Base-by-base conservation (phyloP, 257 asterid species). In the Nicotiana paniculata region DNA sequence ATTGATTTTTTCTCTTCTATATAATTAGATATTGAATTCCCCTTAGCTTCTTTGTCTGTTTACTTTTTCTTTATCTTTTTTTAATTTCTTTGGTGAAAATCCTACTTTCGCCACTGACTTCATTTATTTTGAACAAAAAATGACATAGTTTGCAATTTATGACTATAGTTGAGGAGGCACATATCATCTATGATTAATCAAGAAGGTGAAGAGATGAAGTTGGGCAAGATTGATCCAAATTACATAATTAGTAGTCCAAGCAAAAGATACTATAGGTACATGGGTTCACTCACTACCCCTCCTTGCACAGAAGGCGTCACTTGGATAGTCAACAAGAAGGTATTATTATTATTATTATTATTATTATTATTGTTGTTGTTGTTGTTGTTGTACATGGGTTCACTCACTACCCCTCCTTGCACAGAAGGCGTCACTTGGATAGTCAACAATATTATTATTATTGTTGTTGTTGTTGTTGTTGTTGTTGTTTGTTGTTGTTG, bases 341-440 rank as follows among this genome's bases (percentile, higher is more conserved):
- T 92, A 84, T 28, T 1, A 28, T 28, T 28, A 28, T 28, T 28
- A 28, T 28, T 28, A 28, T 28, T 28, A 28, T 28, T 28, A 28
- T 28, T 28, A 28, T 28, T 28, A 28, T 28, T 28, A 0, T 28
- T 28, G 0, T 28, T 28, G 0, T 28, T 28, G 0, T 28, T 28
- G 1, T 28, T 28, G 1, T 28, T 28, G 1, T 28, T 28, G 62
- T 91, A 93, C 82, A 76, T 84, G 66, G 98, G 98, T 37, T 92
- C 98, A 32, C 97, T 92, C 43, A 93, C 95, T 0, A 81, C 77
- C 82, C 94, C 98, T 78, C 98, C 98, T 28, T 92, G 98, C 57
- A 91, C 94, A 0, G 90, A 92, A 88, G 93, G 94, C 17, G 97
- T 93, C 11, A 87, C 90, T 61, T 93, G 98, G 98, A 88, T 93